Evolutionary conservation across 1,284 basidiomycete species (phyloP).

Genomic region (Ustanciosporium gigantosporum): DNA sequence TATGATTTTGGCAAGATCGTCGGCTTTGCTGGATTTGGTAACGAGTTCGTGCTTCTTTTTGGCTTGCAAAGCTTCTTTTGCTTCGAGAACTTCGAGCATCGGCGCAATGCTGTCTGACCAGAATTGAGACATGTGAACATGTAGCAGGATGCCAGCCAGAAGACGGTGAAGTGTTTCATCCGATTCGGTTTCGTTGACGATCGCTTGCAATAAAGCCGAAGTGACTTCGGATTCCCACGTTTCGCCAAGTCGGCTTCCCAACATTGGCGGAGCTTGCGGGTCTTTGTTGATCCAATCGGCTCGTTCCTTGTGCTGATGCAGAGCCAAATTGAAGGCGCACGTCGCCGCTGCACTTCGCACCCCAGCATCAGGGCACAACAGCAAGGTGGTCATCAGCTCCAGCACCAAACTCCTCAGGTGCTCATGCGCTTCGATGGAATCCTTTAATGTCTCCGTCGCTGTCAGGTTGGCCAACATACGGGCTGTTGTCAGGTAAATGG

Average conservation of each 20-base stretch:
- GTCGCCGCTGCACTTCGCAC: constrained; percentile 80
- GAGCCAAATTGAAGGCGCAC: constrained; percentile 74
- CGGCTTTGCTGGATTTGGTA: constrained; percentile 13
- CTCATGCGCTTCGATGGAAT: constrained; percentile 67
- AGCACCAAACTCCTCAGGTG: constrained; percentile 57
- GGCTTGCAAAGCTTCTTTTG: constrained; percentile 4
- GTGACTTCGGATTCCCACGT: constrained; percentile 78
- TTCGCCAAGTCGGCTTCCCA: constrained; percentile 67
- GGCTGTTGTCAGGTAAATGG: constrained; percentile 67
- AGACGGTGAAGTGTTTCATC: constrained; percentile 74
- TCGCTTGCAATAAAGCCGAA: constrained; percentile 75
- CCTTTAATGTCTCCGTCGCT: constrained; percentile 63
- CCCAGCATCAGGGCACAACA: constrained; percentile 71
- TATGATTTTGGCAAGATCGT: constrained; percentile 10
- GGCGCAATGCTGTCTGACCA: constrained; percentile 68
- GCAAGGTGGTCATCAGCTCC: constrained; percentile 68
- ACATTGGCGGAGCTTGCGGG: constrained; percentile 64
- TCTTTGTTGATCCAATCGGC: constrained; percentile 26
- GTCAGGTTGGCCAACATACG: constrained; percentile 77
- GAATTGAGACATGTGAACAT: constrained; percentile 69
- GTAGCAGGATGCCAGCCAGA: constrained; percentile 73
- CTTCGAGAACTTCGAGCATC: constrained; percentile 73
- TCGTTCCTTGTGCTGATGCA: constrained; percentile 36
- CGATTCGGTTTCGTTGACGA: constrained; percentile 71
- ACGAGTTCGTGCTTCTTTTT: constrained; percentile 6